Evolutionary conservation across 192 early-diverging fungal genomes (phyloP), one percentile per base, ranked within the genome.

Genomic region (Backusella mclennaniae): DNA sequence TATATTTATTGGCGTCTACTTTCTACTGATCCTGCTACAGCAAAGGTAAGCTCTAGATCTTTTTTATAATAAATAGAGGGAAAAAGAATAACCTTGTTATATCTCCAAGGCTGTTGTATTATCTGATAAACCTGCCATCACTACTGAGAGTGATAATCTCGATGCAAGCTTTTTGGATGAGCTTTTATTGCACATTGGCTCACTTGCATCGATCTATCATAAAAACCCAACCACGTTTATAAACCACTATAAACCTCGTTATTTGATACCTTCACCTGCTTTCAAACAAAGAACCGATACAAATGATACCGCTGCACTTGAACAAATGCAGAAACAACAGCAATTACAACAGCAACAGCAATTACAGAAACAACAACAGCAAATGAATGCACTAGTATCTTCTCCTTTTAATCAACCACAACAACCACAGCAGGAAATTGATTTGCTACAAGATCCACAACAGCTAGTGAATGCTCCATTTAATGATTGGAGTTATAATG

Each of bases 1-100:
- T 99, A 95, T 73, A 97, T 99, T 77, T 99, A 99, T 85, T 99
- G 98, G 97, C 87, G 98, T 19, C 83, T 99, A 73, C 84, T 99
- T 21, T 97, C 96, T 12, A 97, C 97, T 0, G 95, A 99, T 79
- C 96, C 96, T 15, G 93, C 92, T 44, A 92, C 93, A 5, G 93
- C 95, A 6, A 97, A 97, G 87, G 84, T 85, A 83, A 42, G 31
- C 33, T 3, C 33, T 33, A 3, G 33, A 33, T 33, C 0, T 33
- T 33, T 33, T 33, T 33, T 3, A 33, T 33, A 2, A 33, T 33
- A 3, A 33, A 33, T 33, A 33, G 33, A 33, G 33, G 3, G 3
- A 33, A 33, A 3, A 33, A 3, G 3, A 33, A 33, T 33, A 33
- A 33, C 33, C 33, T 33, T 33, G 14, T 1, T n/a, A n/a, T 19